Evolutionary conservation across 306 rosid species (phyloP).

Genomic region (Cercis canadensis): DNA sequence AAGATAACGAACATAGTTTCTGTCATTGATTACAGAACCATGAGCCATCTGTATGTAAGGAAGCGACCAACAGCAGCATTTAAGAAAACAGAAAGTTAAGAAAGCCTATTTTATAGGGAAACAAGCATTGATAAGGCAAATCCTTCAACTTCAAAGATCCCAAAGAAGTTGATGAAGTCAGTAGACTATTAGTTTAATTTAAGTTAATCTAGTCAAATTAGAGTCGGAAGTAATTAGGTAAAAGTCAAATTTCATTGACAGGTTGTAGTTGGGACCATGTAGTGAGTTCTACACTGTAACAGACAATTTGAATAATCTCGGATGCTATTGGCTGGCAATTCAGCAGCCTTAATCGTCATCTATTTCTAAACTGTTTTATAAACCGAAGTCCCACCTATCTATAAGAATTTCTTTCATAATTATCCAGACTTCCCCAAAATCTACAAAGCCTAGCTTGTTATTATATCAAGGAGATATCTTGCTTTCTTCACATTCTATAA

Average conservation of each 20-base stretch:
- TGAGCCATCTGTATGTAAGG: not conserved
- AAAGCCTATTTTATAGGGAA: constrained; percentile 1
- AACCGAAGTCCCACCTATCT: constrained; percentile 1
- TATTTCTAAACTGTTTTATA: constrained; percentile 15
- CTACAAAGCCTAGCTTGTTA: not conserved
- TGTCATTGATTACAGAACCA: constrained; percentile 5
- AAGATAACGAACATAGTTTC: not conserved
- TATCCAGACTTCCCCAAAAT: not conserved
- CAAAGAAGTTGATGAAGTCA: not conserved
- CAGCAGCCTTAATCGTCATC: constrained; percentile 2
- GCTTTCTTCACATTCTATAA: constrained; percentile 1
- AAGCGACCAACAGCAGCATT: not conserved
- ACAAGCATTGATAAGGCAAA: constrained; percentile 12
- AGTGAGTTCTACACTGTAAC: not conserved
- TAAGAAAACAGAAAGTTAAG: not conserved
- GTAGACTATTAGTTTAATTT: not conserved
- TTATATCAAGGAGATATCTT: not conserved
- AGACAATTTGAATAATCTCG: not conserved
- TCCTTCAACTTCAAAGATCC: constrained; percentile 14
- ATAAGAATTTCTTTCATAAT: not conserved
- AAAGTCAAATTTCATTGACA: not conserved
- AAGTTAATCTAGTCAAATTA: too few relatives aligned
- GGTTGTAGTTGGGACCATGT: not conserved
- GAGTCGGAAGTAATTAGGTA: too few relatives aligned
- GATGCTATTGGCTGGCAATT: not conserved